These are phyloP conservation scores for Anacardium occidentale DNA, from an alignment of 345 rosid genomes.

Conservation along the genomic window DNA sequence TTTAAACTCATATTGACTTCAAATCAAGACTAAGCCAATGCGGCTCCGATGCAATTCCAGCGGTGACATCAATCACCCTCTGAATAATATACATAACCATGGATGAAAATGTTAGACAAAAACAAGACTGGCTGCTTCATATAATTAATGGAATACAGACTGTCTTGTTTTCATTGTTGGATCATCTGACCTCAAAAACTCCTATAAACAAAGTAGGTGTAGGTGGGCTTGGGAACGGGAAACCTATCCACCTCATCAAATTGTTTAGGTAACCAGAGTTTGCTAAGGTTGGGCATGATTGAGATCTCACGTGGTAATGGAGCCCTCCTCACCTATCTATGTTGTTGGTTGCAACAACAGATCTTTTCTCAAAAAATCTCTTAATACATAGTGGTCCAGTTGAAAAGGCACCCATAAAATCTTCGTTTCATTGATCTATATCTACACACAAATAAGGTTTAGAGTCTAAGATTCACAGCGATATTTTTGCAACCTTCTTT, in stretches of 20 bases:
- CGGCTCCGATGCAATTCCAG: too few relatives aligned
- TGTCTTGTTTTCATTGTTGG: too few relatives aligned
- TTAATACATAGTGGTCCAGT: neutral
- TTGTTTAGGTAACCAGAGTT: neutral
- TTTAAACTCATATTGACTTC: too few relatives aligned
- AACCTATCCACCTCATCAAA: neutral
- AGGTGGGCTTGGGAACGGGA: neutral
- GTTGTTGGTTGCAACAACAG: too few relatives aligned
- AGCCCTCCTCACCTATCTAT: neutral
- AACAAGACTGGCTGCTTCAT: neutral
- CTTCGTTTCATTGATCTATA: neutral
- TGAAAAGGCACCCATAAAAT: neutral
- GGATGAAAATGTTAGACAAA: neutral
- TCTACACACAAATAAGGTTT: too few relatives aligned
- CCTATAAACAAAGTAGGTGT: neutral
- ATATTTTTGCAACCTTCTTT: too few relatives aligned
- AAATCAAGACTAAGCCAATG: too few relatives aligned
- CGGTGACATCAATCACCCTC: too few relatives aligned
- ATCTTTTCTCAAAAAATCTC: too few relatives aligned
- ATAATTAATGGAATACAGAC: neutral
- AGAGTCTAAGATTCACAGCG: too few relatives aligned
- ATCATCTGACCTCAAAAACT: neutral
- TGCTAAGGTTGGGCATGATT: neutral
- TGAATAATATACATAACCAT: neutral
- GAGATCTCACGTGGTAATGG: neutral